Conservation (phyloP, 805 yeast species). For the Torulaspora microellipsoides region DNA sequence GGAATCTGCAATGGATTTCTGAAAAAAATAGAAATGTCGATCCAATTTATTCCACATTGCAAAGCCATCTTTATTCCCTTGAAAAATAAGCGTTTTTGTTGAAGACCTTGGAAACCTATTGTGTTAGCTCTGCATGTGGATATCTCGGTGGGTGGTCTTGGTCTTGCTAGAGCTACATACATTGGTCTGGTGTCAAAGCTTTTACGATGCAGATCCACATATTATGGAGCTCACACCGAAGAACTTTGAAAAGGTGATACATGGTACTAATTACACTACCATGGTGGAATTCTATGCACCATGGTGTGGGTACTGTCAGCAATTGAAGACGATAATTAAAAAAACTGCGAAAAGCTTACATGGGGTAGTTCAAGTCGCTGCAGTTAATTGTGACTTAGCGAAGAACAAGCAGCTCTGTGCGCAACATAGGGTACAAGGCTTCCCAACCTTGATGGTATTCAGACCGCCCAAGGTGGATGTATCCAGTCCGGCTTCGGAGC, state of each 20-base stretch:
- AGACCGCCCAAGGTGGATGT: conserved; percentile 66
- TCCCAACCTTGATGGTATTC: conserved; percentile 78
- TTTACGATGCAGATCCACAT: conserved; percentile 33
- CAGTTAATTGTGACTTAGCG: conserved; percentile 79
- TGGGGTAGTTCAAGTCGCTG: conserved; percentile 60
- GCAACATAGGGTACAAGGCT: conserved; percentile 62
- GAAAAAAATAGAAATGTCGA: background rate
- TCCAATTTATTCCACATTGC: background rate
- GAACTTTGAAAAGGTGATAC: conserved; percentile 63
- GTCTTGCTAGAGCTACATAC: conserved; percentile 2
- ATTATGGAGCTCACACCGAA: conserved; percentile 53
- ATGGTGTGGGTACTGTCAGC: conserved; percentile 95
- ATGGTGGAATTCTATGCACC: conserved; percentile 92
- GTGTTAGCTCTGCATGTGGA: conserved; percentile 2
- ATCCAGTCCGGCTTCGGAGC: conserved; percentile 19
- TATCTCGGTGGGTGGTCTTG: conserved; percentile 2
- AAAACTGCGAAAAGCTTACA: conserved; percentile 59
- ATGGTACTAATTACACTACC: conserved; percentile 69
- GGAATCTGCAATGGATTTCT: background rate
- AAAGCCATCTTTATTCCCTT: too few relatives aligned
- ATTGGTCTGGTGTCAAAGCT: conserved; percentile 21
- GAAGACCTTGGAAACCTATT: too few relatives aligned
- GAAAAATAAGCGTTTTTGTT: too few relatives aligned
- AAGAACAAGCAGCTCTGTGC: conserved; percentile 67
- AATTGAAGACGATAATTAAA: conserved; percentile 57